Base-by-base conservation (phyloP, 768 basidiomycete genomes). In the Lactarius evosmus region DNA sequence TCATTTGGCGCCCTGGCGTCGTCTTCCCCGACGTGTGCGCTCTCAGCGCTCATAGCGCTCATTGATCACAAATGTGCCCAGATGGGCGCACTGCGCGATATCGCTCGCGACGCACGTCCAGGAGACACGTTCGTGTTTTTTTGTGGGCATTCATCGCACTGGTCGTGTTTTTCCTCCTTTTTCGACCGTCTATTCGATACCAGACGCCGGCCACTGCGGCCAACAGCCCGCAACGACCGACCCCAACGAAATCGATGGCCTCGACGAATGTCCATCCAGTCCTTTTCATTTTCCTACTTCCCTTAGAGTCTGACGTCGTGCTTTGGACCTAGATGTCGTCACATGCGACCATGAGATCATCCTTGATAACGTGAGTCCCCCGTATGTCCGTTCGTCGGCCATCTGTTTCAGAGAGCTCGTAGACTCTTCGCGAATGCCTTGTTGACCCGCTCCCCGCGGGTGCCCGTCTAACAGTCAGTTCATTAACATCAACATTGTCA, bases 111-210 rank as follows among this genome's bases (percentile, higher is more conserved):
- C 16, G 66, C 66, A 4, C 51, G 16, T 11, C 55, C 60, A 1
- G 57, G 59, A 4, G 70, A 71, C 51, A 29, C 27, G 3, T 66
- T 71, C 17, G 62, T 71, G 0, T 66, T 70, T 14, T 59, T 60
- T 17, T 71, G 70, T 70, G 34, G 19, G 66, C 44, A 29, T n/a
- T 9, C n/a, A 6, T n/a, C 30, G 44, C 44, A n/a, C 17, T 38
- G 5, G 25, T 17, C 41, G 0, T 27, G 2, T 16, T 53, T 22
- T 30, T 25, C 29, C 32, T 17, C 44, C 25, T 11, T 2, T 25
- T 49, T n/a, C n/a, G 25, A 51, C 34, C 34, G 2, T 51, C 0
- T 52, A 4, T 25, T 54, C 7, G 22, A 12, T 25, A 22, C 4
- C 41, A 63, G 64, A 59, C 22, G 56, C 60, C 1, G 66, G 62